Conservation (phyloP, 2,329 filamentous ascomycete species). For the Neonectria hederae region DNA sequence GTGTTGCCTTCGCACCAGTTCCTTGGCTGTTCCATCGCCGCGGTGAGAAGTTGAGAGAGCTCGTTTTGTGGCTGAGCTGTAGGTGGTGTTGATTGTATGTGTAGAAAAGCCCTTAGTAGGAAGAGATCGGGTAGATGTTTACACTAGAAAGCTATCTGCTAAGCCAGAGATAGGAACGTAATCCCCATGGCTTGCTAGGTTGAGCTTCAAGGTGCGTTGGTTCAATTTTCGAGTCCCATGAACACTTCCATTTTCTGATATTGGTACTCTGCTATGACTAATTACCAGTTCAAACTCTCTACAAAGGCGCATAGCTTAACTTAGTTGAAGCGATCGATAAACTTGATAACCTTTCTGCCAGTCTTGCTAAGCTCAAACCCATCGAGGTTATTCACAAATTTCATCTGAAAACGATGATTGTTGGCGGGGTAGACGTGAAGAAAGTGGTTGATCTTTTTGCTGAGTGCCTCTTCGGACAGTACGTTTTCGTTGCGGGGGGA, state of each 20-base stretch:
- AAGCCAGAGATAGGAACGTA: neutral
- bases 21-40: conserved; percentile 30
- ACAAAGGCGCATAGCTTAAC: neutral
- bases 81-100: neutral
- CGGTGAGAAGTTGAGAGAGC: conserved; percentile 27
- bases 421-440: conserved; percentile 40
- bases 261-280: too few species aligned
- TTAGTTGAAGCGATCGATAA: conserved; percentile 37
- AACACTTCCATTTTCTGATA: too few species aligned
- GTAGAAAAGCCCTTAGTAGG: too few species aligned
- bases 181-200: neutral
- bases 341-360: conserved; percentile 42
- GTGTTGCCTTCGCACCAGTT: conserved; percentile 29
- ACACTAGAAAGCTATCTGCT: neutral
- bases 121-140: neutral
- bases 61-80: conserved; percentile 26
- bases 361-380: conserved; percentile 40
- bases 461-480: conserved; percentile 24
- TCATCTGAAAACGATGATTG: conserved; percentile 45
- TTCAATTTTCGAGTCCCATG: too few species aligned
- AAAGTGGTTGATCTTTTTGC: conserved; percentile 36
- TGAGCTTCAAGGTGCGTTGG: too few species aligned
- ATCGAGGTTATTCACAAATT: conserved; percentile 49
- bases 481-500: neutral
- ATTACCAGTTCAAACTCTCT: too few species aligned